Percentiles rank a stretch among this genome's conserved stretches.
These are phyloP conservation scores for Chaetothyriales sp. DNA, from an alignment of 2,329 filamentous ascomycete species.

Conservation along the genomic window DNA sequence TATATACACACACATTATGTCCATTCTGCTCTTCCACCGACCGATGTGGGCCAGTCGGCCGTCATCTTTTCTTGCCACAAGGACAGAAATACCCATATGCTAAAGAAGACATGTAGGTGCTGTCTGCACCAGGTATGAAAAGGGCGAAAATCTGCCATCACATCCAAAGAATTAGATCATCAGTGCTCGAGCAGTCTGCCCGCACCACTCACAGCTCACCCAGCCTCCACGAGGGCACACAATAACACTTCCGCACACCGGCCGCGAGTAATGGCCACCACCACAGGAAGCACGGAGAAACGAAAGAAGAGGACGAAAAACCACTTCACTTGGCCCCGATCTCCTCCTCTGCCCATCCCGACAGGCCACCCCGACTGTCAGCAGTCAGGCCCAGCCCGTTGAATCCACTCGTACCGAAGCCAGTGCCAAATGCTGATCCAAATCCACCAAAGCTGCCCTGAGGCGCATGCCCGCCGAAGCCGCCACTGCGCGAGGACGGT, in stretches of 20 bases:
- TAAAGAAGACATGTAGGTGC: constrained; percentile 9
- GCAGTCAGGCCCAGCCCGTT: constrained; percentile 43
- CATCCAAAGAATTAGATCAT: constrained; percentile 1
- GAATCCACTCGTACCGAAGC: constrained; percentile 40
- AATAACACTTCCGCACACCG: neutral
- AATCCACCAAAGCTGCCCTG: constrained; percentile 43
- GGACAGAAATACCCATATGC: constrained; percentile 5
- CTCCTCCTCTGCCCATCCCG: constrained; percentile 51
- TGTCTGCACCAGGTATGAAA: constrained; percentile 5
- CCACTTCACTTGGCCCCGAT: constrained; percentile 38
- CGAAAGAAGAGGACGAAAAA: constrained; percentile 4
- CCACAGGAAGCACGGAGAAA: constrained; percentile 1
- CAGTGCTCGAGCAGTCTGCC: neutral
- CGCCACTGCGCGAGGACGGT: constrained; percentile 7
- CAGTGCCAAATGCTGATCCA: constrained; percentile 41
- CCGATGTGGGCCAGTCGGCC: constrained; percentile 4
- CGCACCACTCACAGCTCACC: neutral
- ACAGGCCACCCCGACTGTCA: constrained; percentile 35
- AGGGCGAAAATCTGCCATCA: neutral
- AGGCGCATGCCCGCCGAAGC: constrained; percentile 19
- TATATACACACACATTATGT: constrained; percentile 1
- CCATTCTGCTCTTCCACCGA: constrained; percentile 1
- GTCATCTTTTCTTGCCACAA: constrained; percentile 4
- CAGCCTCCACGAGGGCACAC: neutral
- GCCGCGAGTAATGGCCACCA: neutral